Evolutionary conservation across 2,329 filamentous ascomycete species (phyloP), one percentile per base, ranked within the genome.

Genomic region (Malbranchea cinnamomea): DNA sequence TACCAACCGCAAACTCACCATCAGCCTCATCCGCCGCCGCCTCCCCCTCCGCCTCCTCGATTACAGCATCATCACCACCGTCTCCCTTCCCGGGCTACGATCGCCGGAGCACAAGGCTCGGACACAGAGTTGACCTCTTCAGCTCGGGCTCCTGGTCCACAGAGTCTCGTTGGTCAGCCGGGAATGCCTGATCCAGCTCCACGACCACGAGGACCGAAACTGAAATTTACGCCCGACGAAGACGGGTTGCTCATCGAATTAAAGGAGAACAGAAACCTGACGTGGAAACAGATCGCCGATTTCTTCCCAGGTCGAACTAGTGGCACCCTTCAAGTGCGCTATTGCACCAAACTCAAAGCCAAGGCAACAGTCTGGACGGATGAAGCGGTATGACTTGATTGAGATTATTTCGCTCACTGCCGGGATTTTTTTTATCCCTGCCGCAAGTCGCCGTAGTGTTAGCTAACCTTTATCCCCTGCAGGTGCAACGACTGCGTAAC

Each of bases 211-310:
- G 83, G 82, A 3, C 84, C 84, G 5, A 94, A 93, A 58, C 65
- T 92, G 43, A 93, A 93, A 56, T 94, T 94, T 49, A 93, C 84
- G 1, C 74, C 81, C 6, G 84, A 92, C 53, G 85, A 94, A 50
- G 85, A 94, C 53, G 75, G 80, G 42, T 61, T 92, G 27, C 65
- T 94, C 31, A 76, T 93, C 33, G 81, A 92, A 48, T 62, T 94
- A 38, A 94, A 94, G 54, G 85, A 94, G 57, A 85, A 89, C 48
- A 91, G 89, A 55, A 85, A 82, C 48, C 63, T 94, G 49, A 92
- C 85, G 4, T 94, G 85, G 85, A 93, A 92, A 58, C 85, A 94
- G 62, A 94, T 94, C 47, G 82, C 84, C 33, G 85, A 93, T 49
- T 93, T 93, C 57, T 94, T 94, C 44, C 85, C 85, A 1, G 85